phyloP scores from a whole-genome alignment of 441 rosid genomes.

The Pelargonium cotyledonis region DNA sequence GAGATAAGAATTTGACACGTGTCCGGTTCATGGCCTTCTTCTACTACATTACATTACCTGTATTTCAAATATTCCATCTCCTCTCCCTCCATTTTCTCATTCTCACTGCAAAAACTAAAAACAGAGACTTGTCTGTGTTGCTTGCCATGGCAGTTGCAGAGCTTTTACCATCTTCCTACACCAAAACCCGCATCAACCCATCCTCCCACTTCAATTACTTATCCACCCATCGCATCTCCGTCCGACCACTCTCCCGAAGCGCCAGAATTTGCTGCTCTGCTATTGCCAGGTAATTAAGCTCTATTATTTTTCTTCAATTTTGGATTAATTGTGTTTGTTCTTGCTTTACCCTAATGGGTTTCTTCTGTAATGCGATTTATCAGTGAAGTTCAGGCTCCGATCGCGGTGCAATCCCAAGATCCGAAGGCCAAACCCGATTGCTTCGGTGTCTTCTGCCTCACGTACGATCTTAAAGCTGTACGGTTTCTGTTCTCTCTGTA shows the following conservation, averaged over 20 bases:
- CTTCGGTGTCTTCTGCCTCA: conserved; percentile 83
- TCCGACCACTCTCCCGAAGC: conserved; percentile 23
- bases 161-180: conserved; percentile 37
- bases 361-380: background rate
- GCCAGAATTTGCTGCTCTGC: conserved; percentile 64
- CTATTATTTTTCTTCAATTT: too few species aligned
- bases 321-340: too few species aligned
- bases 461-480: conserved; percentile 89
- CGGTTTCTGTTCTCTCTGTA: conserved; percentile 6
- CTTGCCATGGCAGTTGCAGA: conserved; percentile 66
- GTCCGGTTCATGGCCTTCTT: too few species aligned
- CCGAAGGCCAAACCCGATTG: conserved; percentile 52
- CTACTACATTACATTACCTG: too few species aligned
- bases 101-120: background rate
- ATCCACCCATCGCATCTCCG: conserved; percentile 36
- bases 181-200: conserved; percentile 19
- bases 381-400: conserved; percentile 49
- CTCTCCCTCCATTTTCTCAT: background rate
- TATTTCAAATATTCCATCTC: too few species aligned
- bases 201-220: conserved; percentile 48
- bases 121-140: conserved; percentile 10
- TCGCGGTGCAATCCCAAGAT: conserved; percentile 30
- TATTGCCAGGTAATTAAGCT: conserved; percentile 39
- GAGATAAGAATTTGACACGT: too few species aligned
- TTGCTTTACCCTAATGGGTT: too few species aligned